A percentile compares a stretch with the other conserved stretches of the same genome.
phyloP scores from a whole-genome alignment of 306 rosid genomes.

The Dryas octopetala region DNA sequence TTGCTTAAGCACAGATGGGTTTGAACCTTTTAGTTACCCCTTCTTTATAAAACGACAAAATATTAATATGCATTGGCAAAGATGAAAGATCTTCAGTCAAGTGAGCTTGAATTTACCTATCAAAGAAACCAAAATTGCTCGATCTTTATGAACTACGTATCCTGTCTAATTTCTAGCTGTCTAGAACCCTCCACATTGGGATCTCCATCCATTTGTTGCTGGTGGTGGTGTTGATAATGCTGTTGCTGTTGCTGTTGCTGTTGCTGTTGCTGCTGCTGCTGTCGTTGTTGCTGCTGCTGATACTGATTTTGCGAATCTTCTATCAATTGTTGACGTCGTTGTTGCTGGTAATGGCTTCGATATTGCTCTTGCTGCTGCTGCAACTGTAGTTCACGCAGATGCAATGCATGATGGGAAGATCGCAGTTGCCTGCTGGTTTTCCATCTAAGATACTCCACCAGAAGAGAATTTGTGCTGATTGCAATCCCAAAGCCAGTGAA shows the following conservation, averaged over 20 bases:
- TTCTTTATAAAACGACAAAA: background rate
- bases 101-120: conserved; percentile 1
- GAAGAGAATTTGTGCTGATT: conserved; percentile 56
- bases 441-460: conserved; percentile 64
- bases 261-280: conserved; percentile 4
- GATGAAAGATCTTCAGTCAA: background rate
- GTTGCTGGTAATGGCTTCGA: conserved; percentile 25
- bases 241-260: conserved; percentile 15
- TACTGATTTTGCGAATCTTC: conserved; percentile 16
- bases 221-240: conserved; percentile 7
- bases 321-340: conserved; percentile 11
- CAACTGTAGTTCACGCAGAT: conserved; percentile 28
- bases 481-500: conserved; percentile 79
- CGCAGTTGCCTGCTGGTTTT: conserved; percentile 53
- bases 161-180: conserved; percentile 13
- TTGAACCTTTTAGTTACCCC: conserved; percentile 2
- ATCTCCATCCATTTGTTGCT: conserved; percentile 17
- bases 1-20: background rate
- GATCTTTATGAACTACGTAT: background rate
- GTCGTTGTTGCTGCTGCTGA: conserved; percentile 4
- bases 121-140: background rate
- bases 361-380: conserved; percentile 30
- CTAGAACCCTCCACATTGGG: conserved; percentile 11
- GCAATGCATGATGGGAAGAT: conserved; percentile 37
- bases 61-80: background rate